These are phyloP conservation scores for Apiospora marii DNA, from an alignment of 2,329 filamentous ascomycete species.

Conservation along the genomic window DNA sequence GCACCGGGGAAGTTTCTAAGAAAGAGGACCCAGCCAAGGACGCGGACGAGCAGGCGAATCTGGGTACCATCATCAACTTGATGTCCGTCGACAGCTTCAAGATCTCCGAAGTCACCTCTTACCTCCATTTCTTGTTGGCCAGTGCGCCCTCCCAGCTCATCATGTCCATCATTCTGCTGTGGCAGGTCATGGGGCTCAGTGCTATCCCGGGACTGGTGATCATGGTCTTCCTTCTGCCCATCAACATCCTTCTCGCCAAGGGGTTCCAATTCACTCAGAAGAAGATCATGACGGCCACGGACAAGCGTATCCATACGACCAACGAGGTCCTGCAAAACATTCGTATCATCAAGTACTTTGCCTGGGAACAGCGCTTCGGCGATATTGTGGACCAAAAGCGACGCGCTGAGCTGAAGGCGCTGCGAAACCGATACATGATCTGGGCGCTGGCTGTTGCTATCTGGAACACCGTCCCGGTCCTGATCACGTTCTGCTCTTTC, in stretches of 20 bases:
- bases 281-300: conserved; percentile 89
- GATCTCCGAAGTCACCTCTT: conserved; percentile 91
- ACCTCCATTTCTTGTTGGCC: conserved; percentile 95
- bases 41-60: conserved; percentile 79
- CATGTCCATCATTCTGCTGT: conserved; percentile 82
- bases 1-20: conserved; percentile 9
- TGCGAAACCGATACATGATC: conserved; percentile 85
- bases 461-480: conserved; percentile 93
- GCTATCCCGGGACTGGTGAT: conserved; percentile 92
- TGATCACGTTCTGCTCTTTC: conserved; percentile 98
- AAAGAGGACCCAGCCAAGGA: conserved; percentile 41
- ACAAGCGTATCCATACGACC: conserved; percentile 94
- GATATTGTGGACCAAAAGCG: conserved; percentile 90
- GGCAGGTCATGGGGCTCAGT: conserved; percentile 88
- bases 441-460: conserved; percentile 93
- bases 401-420: conserved; percentile 75
- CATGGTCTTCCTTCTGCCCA: conserved; percentile 86
- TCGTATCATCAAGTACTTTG: conserved; percentile 98
- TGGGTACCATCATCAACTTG: conserved; percentile 98
- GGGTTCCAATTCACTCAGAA: conserved; percentile 89
- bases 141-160: conserved; percentile 88
- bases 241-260: conserved; percentile 89
- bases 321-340: conserved; percentile 98
- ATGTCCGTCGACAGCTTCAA: conserved; percentile 99
- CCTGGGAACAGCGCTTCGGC: conserved; percentile 94